These are phyloP conservation scores for Zizania latifolia DNA, from an alignment of 176 grass and related monocot species.

Conservation along the genomic window DNA sequence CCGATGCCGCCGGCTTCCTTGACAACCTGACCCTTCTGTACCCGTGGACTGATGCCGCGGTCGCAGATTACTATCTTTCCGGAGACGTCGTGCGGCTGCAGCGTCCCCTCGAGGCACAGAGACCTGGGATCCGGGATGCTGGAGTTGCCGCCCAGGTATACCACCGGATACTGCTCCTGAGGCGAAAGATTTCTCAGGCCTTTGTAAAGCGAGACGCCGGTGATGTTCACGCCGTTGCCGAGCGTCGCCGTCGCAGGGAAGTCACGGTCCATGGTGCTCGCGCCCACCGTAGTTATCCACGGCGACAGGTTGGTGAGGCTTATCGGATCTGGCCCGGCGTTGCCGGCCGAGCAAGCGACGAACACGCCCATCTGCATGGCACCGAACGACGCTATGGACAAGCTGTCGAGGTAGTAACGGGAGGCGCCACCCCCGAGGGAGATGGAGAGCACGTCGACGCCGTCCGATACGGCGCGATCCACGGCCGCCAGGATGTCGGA, in stretches of 20 bases:
- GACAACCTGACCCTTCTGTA: slow-evolving; percentile 96
- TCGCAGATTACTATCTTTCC: slow-evolving; percentile 96
- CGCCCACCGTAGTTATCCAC: slow-evolving; percentile 91
- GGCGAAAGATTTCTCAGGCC: slow-evolving; percentile 41
- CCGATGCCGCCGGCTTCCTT: slow-evolving; percentile 74
- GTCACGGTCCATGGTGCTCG: slow-evolving; percentile 94
- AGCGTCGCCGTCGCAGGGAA: slow-evolving; percentile 71
- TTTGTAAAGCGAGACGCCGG: slow-evolving; percentile 87
- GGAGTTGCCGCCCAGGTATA: slow-evolving; percentile 64
- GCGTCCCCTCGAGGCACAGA: slow-evolving; percentile 76
- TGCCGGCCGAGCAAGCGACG: slow-evolving; percentile 91
- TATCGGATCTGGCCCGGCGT: slow-evolving; percentile 81
- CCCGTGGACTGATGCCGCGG: slow-evolving; percentile 80
- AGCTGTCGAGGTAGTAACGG: slow-evolving; percentile 71
- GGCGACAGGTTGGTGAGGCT: slow-evolving; percentile 91
- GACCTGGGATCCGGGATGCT: slow-evolving; percentile 69
- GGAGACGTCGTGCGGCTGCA: slow-evolving; percentile 47
- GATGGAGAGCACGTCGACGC: slow-evolving; percentile 95
- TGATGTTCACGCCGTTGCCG: slow-evolving; percentile 65
- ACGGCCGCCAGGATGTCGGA: slow-evolving; percentile 99
- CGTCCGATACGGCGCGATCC: slow-evolving; percentile 82
- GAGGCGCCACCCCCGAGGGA: slow-evolving; percentile 91
- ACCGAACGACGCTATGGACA: slow-evolving; percentile 80
- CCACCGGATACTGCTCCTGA: slow-evolving; percentile 51
- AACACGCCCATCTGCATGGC: slow-evolving; percentile 99